Evolutionary conservation across 306 rosid genomes (phyloP).

Genomic region (Castanopsis chinensis): DNA sequence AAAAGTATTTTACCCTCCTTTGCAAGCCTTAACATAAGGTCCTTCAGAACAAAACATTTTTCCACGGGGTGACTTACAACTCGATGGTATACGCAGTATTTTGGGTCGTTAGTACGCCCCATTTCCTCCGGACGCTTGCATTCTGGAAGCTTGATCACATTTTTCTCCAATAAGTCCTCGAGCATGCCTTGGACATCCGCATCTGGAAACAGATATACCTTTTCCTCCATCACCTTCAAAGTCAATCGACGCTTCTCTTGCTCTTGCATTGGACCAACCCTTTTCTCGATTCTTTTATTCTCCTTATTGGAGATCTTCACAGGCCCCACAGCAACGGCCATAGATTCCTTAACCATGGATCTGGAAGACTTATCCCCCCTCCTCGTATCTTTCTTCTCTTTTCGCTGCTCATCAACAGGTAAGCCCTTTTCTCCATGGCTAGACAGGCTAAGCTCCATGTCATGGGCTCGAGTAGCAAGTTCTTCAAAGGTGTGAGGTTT

Average conservation of each 20-base stretch:
- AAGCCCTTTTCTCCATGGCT: not conserved
- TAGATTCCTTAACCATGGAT: not conserved
- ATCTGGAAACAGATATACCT: too few species aligned
- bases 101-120: too few species aligned
- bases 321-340: not conserved
- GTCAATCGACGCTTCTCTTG: not conserved
- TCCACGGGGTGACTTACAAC: too few species aligned
- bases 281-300: not conserved
- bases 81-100: too few species aligned
- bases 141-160: too few species aligned
- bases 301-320: not conserved
- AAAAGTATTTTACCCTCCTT: not conserved
- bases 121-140: too few species aligned
- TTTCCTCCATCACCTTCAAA: not conserved
- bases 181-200: too few species aligned
- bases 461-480: not conserved
- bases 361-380: not conserved
- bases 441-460: not conserved
- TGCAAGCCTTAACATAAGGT: not conserved
- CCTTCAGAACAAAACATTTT: too few species aligned
- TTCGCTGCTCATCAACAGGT: not conserved
- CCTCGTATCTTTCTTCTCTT: not conserved
- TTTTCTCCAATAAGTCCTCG: too few species aligned
- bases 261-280: not conserved
- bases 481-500: not conserved